Conservation (phyloP, 139 green algal species). For the Volvox africanus region DNA sequence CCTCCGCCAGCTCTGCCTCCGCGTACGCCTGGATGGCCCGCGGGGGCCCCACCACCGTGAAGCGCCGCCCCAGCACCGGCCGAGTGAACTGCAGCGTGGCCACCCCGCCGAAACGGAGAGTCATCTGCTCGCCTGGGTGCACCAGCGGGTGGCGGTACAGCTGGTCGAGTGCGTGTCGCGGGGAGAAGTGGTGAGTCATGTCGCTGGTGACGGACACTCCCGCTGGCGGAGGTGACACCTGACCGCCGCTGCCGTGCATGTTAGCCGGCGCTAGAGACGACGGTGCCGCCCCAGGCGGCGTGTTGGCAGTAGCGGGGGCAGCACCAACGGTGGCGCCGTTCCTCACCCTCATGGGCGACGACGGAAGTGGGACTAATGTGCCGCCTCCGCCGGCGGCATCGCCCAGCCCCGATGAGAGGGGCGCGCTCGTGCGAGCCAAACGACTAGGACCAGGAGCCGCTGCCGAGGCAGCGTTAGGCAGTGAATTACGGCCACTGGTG, state of each 20-base stretch:
- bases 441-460: background rate
- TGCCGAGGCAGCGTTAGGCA: too few species aligned
- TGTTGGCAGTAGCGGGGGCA: background rate
- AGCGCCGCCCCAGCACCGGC: slow-evolving; percentile 44
- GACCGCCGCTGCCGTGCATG: background rate
- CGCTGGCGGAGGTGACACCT: slow-evolving; percentile 22
- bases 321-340: background rate
- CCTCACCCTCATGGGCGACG: background rate
- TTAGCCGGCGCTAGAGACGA: background rate
- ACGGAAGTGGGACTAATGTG: background rate
- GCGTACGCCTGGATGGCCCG: slow-evolving; percentile 44
- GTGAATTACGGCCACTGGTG: too few species aligned
- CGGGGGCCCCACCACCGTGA: slow-evolving; percentile 39
- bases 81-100: slow-evolving; percentile 40
- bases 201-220: slow-evolving; percentile 8
- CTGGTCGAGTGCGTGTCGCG: slow-evolving; percentile 40
- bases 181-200: slow-evolving; percentile 44
- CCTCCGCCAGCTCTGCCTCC: slow-evolving; percentile 68
- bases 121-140: slow-evolving; percentile 38
- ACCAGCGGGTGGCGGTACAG: slow-evolving; percentile 45
- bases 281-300: background rate
- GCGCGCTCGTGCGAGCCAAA: background rate
- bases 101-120: slow-evolving; percentile 46
- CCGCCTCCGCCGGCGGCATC: background rate
- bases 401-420: background rate